phyloP scores from a whole-genome alignment of 2,329 filamentous ascomycete genomes.

The Penicillium vulpinum region DNA sequence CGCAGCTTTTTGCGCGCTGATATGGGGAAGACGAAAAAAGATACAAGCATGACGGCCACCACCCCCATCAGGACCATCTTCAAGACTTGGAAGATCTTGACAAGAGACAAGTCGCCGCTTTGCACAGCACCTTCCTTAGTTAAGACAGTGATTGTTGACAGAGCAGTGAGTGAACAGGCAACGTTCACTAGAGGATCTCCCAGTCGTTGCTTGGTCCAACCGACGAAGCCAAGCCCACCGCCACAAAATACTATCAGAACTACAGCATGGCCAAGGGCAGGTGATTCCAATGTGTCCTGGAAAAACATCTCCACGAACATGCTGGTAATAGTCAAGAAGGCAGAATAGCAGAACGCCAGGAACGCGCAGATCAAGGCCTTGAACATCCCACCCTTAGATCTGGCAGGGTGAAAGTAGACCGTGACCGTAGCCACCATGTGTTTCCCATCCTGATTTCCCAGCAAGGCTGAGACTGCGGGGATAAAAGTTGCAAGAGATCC shows the following conservation, averaged over 20 bases:
- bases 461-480: slow-evolving; percentile 66
- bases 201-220: slow-evolving; percentile 79
- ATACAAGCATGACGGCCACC: slow-evolving; percentile 68
- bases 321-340: slow-evolving; percentile 73
- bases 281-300: slow-evolving; percentile 63
- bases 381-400: slow-evolving; percentile 84
- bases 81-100: slow-evolving; percentile 77
- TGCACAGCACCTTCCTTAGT: slow-evolving; percentile 91
- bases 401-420: slow-evolving; percentile 90
- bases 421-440: slow-evolving; percentile 92
- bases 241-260: slow-evolving; percentile 83
- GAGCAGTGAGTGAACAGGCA: slow-evolving; percentile 78
- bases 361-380: slow-evolving; percentile 77
- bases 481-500: slow-evolving; percentile 86
- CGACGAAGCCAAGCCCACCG: slow-evolving; percentile 81
- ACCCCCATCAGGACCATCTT: slow-evolving; percentile 84
- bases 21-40: slow-evolving; percentile 73
- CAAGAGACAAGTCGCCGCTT: slow-evolving; percentile 74
- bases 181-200: slow-evolving; percentile 80
- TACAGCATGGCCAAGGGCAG: slow-evolving; percentile 72
- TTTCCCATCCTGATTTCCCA: slow-evolving; percentile 86
- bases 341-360: slow-evolving; percentile 75
- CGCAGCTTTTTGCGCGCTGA: slow-evolving; percentile 74
- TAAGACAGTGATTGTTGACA: slow-evolving; percentile 84
- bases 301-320: slow-evolving; percentile 88